phyloP scores from a whole-genome alignment of 2,329 filamentous ascomycete species.

The Epichloe aotearoae region DNA sequence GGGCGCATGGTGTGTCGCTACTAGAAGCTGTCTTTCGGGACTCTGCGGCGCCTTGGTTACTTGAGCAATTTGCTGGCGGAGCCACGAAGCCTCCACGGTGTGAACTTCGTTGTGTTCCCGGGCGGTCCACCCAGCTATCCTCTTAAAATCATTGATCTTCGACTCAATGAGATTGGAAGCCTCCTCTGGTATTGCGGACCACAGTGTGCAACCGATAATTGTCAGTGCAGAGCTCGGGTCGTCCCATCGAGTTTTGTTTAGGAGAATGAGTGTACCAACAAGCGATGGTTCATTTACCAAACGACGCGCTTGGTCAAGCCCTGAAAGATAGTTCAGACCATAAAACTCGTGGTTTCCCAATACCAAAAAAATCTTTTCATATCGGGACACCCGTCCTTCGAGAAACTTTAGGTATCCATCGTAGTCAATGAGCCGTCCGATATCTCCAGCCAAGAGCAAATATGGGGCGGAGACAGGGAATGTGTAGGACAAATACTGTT shows the following conservation, averaged over 20 bases:
- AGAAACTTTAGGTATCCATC: conserved; percentile 32
- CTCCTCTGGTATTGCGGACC: conserved; percentile 34
- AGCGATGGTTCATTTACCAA: conserved; percentile 26
- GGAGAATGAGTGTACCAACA: conserved; percentile 25
- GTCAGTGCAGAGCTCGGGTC: conserved; percentile 29
- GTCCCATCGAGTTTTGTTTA: conserved; percentile 28
- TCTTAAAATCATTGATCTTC: conserved; percentile 39
- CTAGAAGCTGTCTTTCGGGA: conserved; percentile 22
- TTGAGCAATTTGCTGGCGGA: conserved; percentile 19
- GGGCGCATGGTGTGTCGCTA: conserved; percentile 44
- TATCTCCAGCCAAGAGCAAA: conserved; percentile 35
- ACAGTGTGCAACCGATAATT: conserved; percentile 44
- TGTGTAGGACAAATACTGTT: conserved; percentile 28
- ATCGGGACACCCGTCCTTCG: conserved; percentile 25
- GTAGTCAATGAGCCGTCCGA: conserved; percentile 35
- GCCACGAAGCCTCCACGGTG: conserved; percentile 35
- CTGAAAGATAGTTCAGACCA: conserved; percentile 24
- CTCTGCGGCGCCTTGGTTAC: conserved; percentile 7
- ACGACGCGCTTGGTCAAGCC: conserved; percentile 22
- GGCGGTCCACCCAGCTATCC: conserved; percentile 38
- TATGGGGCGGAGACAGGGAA: conserved; percentile 27
- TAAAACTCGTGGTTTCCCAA: conserved; percentile 45
- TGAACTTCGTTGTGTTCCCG: conserved; percentile 35
- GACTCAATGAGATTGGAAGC: conserved; percentile 24
- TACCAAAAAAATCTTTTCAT: conserved; percentile 32